Evolutionary conservation across 2,329 filamentous ascomycete species (phyloP), one percentile per base, ranked within the genome.

Genomic region (Hypocreales sp.): DNA sequence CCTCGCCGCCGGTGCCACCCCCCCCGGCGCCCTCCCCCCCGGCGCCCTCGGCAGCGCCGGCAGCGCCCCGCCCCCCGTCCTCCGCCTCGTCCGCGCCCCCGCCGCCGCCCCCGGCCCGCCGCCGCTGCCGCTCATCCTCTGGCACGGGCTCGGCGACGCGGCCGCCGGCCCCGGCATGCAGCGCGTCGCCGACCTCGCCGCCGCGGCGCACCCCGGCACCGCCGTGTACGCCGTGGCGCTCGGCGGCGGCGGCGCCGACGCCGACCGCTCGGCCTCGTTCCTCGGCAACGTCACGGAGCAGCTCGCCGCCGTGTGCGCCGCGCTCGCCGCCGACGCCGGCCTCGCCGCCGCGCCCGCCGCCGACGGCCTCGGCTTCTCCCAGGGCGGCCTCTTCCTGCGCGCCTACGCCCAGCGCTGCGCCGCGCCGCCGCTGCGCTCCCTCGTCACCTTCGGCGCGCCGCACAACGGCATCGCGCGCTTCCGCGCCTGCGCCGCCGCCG

Each of bases 361-460:
- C 46, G 90, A 95, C 53, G 87, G 86, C 19, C 58, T 98, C 20
- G 90, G 90, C 16, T 94, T 98, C 61, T 90, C 80, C 10, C 90
- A 98, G 53, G 90, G 90, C 36, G 90, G 90, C 2, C 82, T 93
- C 50, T 94, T 98, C 58, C 67, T 98, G n/a, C 75, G 90, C 32
- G 90, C 68, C 15, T 86, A 92, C 49, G 62, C 93, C 37, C 75
- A 98, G 62, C 70, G 82, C 23, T 98, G 90, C 62, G 90, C 84
- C 50, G 45, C 42, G 19, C 76, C 83, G 0, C 74, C 71, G 4
- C 69, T 93, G 9, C 68, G 72, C 38, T 86, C 71, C 47, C 67
- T 94, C 20, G 68, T 93, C 36, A 94, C 86, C 2, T 92, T 90
- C 42, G 86, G 86, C 36, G 79, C 74, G 45, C 86, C 92, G 58